Base-by-base conservation (phyloP, 371 early-diverging fungal genomes). In the Apophysomyces ossiformis region DNA sequence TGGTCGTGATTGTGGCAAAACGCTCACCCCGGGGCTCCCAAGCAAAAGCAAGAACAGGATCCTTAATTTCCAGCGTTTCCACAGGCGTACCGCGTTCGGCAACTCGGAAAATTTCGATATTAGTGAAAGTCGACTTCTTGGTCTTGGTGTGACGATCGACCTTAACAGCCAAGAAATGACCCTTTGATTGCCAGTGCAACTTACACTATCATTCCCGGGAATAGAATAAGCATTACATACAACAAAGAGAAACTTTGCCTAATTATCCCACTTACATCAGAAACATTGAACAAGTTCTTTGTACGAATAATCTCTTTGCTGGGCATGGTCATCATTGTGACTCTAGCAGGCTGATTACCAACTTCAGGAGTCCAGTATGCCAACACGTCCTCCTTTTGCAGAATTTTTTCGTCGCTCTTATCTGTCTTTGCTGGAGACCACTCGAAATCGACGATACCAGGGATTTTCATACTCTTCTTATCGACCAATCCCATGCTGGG, bases 341-440 rank as follows among this genome's bases (percentile, higher is more conserved):
- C 96, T 75, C 97, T 89, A 7, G 98, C 98, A 64, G 99, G 99
- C 70, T 93, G 95, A 81, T 98, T 96, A 66, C 91, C 95, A 41
- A 86, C 82, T 75, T 97, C 98, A 46, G 97, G 97, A 35, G 95
- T 95, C 98, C 98, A 99, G 85, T 93, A 98, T 36, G 93, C 91
- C 57, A 99, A 69, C 65, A 93, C 73, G 11, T 72, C 73, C 50
- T 94, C 93, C 66, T 85, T 84, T 64, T 75, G 78, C 16, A 50
- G 57, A 38, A 84, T 74, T 73, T 87, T 84, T 36, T 79, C 66
- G 35, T 76, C 81, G 21, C 75, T 75, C 45, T 73, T 69, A 39
- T 76, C 75, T 38, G 72, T 64, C 54, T 65, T 71, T 37, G 75
- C 78, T 65, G 95, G 94, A 15, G 93, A 91, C 98, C 98, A 98